Evolutionary conservation across 2,329 filamentous ascomycete genomes (phyloP), one percentile per base, ranked within the genome.

Genomic region (Fusarium mexicanum): DNA sequence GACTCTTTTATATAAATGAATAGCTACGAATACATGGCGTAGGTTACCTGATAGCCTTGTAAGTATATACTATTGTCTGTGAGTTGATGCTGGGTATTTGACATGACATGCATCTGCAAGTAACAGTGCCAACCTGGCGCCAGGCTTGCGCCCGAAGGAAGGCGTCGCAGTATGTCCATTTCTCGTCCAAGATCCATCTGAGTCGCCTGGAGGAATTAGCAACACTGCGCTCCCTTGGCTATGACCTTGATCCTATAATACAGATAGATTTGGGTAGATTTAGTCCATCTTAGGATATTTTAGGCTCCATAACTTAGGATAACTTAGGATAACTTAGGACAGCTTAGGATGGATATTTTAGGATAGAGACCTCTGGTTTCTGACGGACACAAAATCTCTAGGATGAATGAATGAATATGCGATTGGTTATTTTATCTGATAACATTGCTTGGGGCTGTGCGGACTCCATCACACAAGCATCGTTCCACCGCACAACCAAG

Each of bases 391-490:
- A 29, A 40, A 57, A 50, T 11, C 51, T 46, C 26, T 22, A 43
- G 54, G 57, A 66, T 57, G 65, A 71, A 76, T 68, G 67, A 66
- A 77, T 69, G 74, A 64, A 77, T 20, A 29, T 16, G 20, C 12
- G 8, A 26, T 26, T 46, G 24, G 44, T 46, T 14, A 26, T 46
- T 17, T 26, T 47, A 47, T 29, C 18, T 18, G 22, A 18, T 33
- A 22, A 50, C 3, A 33, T 33, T 33, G 16, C 29, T 24, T 33
- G 31, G 22, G 16, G 48, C 17, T 22, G 18, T 51, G 22, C 31
- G 16, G n/a, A 51, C 29, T 51, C 22, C 6, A 35, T 35, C 12
- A 9, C n/a, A 18, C n/a, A 33, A 51, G 47, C 20, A 50, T 22
- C 6, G n/a, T 26, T 50, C 22, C 29, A 50, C 29, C 47, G 7